A percentile compares a stretch with the other conserved stretches of the same genome.
phyloP scores from a whole-genome alignment of 176 grass and related monocot species.

The Carex cristatella region DNA sequence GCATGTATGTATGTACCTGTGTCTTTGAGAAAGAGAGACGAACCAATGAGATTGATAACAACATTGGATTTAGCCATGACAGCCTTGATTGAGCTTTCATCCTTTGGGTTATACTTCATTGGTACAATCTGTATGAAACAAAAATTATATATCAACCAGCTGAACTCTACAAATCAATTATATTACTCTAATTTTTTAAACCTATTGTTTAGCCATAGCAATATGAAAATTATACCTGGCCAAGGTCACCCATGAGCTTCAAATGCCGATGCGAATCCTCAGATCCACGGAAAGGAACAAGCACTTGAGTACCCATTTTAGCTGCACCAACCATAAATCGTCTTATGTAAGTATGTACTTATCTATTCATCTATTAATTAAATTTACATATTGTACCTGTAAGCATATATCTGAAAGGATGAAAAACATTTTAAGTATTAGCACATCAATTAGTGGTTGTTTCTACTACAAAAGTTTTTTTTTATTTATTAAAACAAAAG shows the following conservation, averaged over 20 bases:
- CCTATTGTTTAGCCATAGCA: neutral
- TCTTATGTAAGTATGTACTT: neutral
- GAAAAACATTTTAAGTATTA: neutral
- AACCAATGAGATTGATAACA: constrained; percentile 88
- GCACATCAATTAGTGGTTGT: neutral
- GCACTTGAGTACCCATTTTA: constrained; percentile 94
- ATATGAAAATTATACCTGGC: constrained; percentile 49
- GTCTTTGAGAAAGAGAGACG: constrained; percentile 23
- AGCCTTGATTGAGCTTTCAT: constrained; percentile 85
- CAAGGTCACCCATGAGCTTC: constrained; percentile 94
- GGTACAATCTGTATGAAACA: constrained; percentile 69
- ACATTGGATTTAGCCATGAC: constrained; percentile 96
- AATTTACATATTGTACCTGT: neutral
- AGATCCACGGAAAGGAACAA: constrained; percentile 87
- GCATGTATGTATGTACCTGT: neutral
- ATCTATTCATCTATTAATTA: neutral
- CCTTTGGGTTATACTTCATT: constrained; percentile 89
- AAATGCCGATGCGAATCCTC: constrained; percentile 91
- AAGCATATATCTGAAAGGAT: neutral
- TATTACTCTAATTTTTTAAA: neutral
- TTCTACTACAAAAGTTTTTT: neutral
- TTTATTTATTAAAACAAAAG: neutral
- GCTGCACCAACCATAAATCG: constrained; percentile 40
- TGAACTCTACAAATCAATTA: neutral
- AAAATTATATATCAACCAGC: neutral